A percentile compares a stretch with the other conserved stretches of the same genome.
phyloP scores from a whole-genome alignment of 306 rosid genomes.

The Fagus crenata region DNA sequence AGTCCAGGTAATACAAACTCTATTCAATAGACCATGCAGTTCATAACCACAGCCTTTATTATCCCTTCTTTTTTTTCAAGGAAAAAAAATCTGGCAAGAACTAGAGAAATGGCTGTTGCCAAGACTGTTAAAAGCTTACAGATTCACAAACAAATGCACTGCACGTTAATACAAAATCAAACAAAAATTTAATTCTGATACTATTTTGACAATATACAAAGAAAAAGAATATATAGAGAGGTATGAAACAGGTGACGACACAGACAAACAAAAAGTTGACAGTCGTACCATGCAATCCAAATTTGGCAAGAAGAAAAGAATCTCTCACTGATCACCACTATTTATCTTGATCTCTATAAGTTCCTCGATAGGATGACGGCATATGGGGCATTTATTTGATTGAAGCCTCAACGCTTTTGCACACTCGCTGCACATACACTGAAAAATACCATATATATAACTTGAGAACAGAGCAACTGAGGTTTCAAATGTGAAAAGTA shows the following conservation, averaged over 20 bases:
- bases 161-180: conserved; percentile 16
- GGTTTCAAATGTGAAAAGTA: conserved; percentile 13
- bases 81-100: conserved; percentile 4
- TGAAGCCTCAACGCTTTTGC: conserved; percentile 75
- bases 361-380: conserved; percentile 83
- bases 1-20: neutral
- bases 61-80: conserved; percentile 9
- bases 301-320: conserved; percentile 31
- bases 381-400: conserved; percentile 85
- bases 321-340: conserved; percentile 37
- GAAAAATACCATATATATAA: conserved; percentile 29
- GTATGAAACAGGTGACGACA: conserved; percentile 28
- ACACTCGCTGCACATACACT: conserved; percentile 93
- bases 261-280: conserved; percentile 33
- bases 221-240: neutral
- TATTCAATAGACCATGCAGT: conserved; percentile 18
- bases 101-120: conserved; percentile 16
- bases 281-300: conserved; percentile 42
- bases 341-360: conserved; percentile 77
- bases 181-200: conserved; percentile 30
- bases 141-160: neutral
- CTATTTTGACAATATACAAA: conserved; percentile 43
- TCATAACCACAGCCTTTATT: conserved; percentile 9
- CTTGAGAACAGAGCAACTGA: conserved; percentile 23
- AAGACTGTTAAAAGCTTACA: conserved; percentile 5